These are phyloP conservation scores for Neurospora sp. DNA, from an alignment of 495 filamentous ascomycete species.

Conservation along the genomic window DNA sequence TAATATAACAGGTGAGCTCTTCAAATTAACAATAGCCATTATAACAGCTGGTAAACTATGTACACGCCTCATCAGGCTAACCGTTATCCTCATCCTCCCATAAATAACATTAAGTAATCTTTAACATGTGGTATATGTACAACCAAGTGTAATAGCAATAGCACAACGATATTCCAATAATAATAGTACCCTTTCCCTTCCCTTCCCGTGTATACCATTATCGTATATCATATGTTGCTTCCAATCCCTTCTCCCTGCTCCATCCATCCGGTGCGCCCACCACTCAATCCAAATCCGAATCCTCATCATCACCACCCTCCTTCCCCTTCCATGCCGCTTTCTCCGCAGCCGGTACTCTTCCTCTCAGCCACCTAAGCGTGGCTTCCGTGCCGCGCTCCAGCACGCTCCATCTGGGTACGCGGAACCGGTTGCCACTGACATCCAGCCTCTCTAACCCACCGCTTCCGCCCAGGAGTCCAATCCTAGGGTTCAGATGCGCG, in stretches of 20 bases:
- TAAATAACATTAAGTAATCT: not conserved
- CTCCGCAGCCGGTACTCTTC: conserved; percentile 62
- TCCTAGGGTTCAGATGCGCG: conserved; percentile 58
- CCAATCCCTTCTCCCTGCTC: not conserved
- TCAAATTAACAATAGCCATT: not conserved
- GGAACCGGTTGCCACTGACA: conserved; percentile 71
- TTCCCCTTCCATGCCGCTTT: conserved; percentile 37
- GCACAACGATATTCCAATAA: not conserved
- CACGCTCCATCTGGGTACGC: conserved; percentile 78
- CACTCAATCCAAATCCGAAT: conserved; percentile 24
- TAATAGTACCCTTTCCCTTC: not conserved
- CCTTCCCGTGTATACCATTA: not conserved
- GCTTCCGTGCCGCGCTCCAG: conserved; percentile 83
- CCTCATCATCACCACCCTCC: conserved; percentile 21
- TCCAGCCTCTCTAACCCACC: conserved; percentile 46
- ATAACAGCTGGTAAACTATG: not conserved
- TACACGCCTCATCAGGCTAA: not conserved
- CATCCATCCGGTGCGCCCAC: not conserved
- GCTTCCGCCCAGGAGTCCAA: conserved; percentile 60
- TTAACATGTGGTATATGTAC: not conserved
- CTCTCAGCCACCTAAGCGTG: conserved; percentile 72
- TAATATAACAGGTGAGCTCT: not conserved
- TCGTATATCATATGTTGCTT: not conserved
- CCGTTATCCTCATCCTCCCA: not conserved
- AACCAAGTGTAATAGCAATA: not conserved